A percentile compares a stretch with the other conserved stretches of the same genome.
Conservation (phyloP, 176 grass and related monocot species). For the Oryza coarctata region DNA sequence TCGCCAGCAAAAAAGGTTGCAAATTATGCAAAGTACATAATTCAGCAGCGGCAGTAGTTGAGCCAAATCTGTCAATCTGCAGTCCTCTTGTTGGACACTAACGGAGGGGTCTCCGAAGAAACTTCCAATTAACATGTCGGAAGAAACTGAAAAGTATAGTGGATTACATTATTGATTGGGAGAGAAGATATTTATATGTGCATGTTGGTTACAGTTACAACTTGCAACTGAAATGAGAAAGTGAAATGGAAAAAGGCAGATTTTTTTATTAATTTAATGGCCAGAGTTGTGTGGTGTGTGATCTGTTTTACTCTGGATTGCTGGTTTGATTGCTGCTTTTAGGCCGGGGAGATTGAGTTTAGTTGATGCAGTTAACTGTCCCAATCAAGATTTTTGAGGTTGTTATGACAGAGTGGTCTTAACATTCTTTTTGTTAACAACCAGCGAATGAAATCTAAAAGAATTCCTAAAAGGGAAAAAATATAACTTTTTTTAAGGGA, state of each 20-base stretch:
- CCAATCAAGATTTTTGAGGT: constrained; percentile 15
- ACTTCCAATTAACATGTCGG: constrained; percentile 29
- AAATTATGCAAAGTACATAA: constrained; percentile 28
- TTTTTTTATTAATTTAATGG: neutral
- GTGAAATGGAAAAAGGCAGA: neutral
- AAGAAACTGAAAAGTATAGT: no score
- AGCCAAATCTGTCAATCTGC: constrained; percentile 44
- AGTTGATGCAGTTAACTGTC: constrained; percentile 26
- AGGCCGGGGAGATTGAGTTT: neutral
- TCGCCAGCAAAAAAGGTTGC: constrained; percentile 26
- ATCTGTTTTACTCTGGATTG: neutral
- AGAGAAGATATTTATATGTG: neutral
- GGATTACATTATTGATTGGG: neutral
- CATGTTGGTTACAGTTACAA: constrained; percentile 2
- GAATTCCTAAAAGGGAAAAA: neutral
- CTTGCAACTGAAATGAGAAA: neutral
- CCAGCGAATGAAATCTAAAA: neutral
- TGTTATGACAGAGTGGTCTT: neutral
- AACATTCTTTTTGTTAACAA: neutral
- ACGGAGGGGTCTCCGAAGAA: neutral
- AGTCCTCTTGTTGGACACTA: constrained; percentile 1
- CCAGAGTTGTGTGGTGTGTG: neutral
- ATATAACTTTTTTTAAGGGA: neutral
- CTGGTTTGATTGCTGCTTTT: neutral
- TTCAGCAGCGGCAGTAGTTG: constrained; percentile 33